Conservation (phyloP, 1,284 basidiomycete genomes). For the Cutaneotrichosporon sp. region DNA sequence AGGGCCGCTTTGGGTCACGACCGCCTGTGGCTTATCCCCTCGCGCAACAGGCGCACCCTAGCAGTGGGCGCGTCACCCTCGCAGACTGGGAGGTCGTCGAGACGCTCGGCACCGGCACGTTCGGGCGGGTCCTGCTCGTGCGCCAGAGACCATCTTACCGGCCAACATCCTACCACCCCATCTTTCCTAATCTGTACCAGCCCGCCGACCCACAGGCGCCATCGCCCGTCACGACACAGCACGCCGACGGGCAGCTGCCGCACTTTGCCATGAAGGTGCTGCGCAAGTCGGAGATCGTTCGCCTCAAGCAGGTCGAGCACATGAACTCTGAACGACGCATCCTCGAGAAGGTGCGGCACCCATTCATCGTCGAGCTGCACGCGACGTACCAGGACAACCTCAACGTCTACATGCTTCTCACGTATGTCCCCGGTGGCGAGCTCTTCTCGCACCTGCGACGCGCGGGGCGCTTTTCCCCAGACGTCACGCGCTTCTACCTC, state of each 20-base stretch:
- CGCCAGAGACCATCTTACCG: slow-evolving; percentile 52
- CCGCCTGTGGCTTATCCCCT: background rate
- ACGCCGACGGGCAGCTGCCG: slow-evolving; percentile 49
- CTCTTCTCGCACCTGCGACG: slow-evolving; percentile 58
- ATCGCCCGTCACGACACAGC: slow-evolving; percentile 43
- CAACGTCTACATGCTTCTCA: slow-evolving; percentile 60
- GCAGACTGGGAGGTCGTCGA: slow-evolving; percentile 55
- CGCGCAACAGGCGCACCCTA: background rate
- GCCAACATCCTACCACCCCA: slow-evolving; percentile 52
- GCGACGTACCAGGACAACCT: slow-evolving; percentile 57
- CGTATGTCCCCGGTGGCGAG: slow-evolving; percentile 59
- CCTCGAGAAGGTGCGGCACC: slow-evolving; percentile 58
- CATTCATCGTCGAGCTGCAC: slow-evolving; percentile 61
- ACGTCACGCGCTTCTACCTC: slow-evolving; percentile 59
- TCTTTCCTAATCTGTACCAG: slow-evolving; percentile 52
- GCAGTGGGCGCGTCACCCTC: slow-evolving; percentile 35
- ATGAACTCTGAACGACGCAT: slow-evolving; percentile 60
- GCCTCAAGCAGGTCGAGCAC: slow-evolving; percentile 61
- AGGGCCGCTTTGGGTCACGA: slow-evolving; percentile 10
- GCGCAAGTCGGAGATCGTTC: slow-evolving; percentile 58
- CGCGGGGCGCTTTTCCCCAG: slow-evolving; percentile 56
- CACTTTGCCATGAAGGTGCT: slow-evolving; percentile 60
- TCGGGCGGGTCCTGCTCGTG: slow-evolving; percentile 54
- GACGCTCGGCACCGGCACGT: slow-evolving; percentile 55
- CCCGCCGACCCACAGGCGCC: slow-evolving; percentile 44